Evolutionary conservation across 73 alveolate genomes (phyloP).

Genomic region (Stentor coeruleus): DNA sequence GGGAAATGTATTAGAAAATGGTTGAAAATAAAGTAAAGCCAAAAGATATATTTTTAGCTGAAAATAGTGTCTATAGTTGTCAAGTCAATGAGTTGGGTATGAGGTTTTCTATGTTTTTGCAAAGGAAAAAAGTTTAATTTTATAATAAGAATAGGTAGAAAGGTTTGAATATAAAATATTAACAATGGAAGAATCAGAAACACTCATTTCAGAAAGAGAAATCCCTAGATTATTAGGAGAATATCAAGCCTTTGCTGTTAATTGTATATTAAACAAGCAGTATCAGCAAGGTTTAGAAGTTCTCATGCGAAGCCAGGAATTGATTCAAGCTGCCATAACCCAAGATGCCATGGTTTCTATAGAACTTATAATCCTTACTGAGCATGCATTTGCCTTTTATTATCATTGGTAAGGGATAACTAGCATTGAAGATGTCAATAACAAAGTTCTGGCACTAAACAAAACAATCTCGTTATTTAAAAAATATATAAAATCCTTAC

Average conservation of each 20-base stretch:
- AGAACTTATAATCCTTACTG: not conserved
- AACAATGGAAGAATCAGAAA: slow-evolving; percentile 21
- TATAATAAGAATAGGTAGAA: too few relatives aligned
- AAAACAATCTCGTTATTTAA: not conserved
- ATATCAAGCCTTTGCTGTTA: not conserved
- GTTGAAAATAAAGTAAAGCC: not conserved
- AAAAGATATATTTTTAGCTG: too few relatives aligned
- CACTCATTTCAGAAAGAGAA: slow-evolving; percentile 18
- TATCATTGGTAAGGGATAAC: not conserved
- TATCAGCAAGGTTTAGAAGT: not conserved
- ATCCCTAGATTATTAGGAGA: slow-evolving; percentile 7
- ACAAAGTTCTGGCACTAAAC: not conserved
- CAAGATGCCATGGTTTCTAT: not conserved
- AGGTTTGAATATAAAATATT: not conserved
- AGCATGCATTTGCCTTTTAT: not conserved
- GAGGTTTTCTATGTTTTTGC: too few relatives aligned
- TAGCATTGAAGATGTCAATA: not conserved
- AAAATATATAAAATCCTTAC: not conserved
- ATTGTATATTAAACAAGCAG: not conserved
- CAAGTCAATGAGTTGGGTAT: too few relatives aligned
- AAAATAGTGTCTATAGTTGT: too few relatives aligned
- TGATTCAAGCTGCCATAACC: not conserved
- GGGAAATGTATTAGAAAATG: not conserved
- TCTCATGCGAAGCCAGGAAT: slow-evolving; percentile 10
- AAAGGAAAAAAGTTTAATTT: too few relatives aligned